Evolutionary conservation across 73 alveolate species (phyloP).

Genomic region (Paramecium octaurelia): DNA sequence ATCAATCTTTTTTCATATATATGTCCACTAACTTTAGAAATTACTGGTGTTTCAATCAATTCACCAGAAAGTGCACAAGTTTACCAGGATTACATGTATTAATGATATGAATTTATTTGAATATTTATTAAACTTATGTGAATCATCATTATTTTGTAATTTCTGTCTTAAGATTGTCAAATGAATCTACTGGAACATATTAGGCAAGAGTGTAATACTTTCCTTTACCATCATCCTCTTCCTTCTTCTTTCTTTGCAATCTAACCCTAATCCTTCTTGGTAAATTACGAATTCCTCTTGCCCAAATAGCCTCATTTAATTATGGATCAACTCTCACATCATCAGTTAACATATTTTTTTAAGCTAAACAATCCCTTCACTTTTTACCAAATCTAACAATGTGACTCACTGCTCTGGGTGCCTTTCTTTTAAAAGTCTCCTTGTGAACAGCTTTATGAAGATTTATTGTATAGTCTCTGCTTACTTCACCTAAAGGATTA

Average conservation of each 20-base stretch:
- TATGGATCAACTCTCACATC: constrained; percentile 94
- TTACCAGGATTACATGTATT: constrained; percentile 56
- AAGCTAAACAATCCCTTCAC: constrained; percentile 60
- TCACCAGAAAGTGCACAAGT: constrained; percentile 85
- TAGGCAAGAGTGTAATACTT: constrained; percentile 90
- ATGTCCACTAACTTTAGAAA: constrained; percentile 80
- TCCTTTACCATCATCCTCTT: constrained; percentile 89
- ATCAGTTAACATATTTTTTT: constrained; percentile 87
- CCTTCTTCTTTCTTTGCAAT: constrained; percentile 86
- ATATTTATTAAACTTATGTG: background rate
- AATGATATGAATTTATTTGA: constrained; percentile 24
- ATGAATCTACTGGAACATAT: constrained; percentile 88
- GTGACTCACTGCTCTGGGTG: constrained; percentile 92
- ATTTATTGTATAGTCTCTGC: constrained; percentile 90
- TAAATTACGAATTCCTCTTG: constrained; percentile 92
- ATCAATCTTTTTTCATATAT: constrained; percentile 77
- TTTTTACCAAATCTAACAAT: constrained; percentile 75
- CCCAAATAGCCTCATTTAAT: constrained; percentile 92
- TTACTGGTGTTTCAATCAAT: constrained; percentile 77
- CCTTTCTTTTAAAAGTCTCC: constrained; percentile 89
- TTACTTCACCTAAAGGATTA: constrained; percentile 66
- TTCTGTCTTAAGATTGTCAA: constrained; percentile 84
- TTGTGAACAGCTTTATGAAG: constrained; percentile 90
- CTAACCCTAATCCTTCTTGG: constrained; percentile 93
- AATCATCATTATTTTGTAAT: constrained; percentile 70